Conservation (phyloP, 768 basidiomycete species). For the Xanthoconium stramineum region DNA sequence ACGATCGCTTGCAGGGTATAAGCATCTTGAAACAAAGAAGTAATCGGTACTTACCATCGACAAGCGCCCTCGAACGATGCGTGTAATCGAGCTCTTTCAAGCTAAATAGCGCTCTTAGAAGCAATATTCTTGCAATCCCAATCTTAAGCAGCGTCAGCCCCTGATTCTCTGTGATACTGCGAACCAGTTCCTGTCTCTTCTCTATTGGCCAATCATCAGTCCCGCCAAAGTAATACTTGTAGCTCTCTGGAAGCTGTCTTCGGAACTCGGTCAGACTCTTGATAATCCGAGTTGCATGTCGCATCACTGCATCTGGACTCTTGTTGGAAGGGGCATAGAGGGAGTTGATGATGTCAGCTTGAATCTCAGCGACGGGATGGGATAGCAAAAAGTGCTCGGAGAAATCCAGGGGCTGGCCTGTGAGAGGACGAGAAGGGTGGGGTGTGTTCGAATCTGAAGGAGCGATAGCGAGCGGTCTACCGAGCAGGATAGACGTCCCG, state of each 20-base stretch:
- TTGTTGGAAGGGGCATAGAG: constrained; percentile 76
- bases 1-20: constrained; percentile 58
- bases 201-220: constrained; percentile 73
- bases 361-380: constrained; percentile 75
- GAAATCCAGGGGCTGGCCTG: constrained; percentile 42
- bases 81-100: constrained; percentile 65
- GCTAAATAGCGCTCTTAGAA: constrained; percentile 77
- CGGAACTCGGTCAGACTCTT: constrained; percentile 73
- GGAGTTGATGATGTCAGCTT: constrained; percentile 86
- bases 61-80: constrained; percentile 66
- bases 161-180: constrained; percentile 74
- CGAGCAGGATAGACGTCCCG: constrained; percentile 83
- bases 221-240: constrained; percentile 73
- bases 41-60: constrained; percentile 57
- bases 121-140: constrained; percentile 74
- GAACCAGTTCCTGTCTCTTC: constrained; percentile 60
- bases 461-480: constrained; percentile 78
- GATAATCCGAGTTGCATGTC: constrained; percentile 75
- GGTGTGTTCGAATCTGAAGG: constrained; percentile 85
- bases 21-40: constrained; percentile 1
- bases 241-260: constrained; percentile 64
- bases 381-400: constrained; percentile 81
- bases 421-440: constrained; percentile 48
- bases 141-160: constrained; percentile 82
- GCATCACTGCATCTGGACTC: constrained; percentile 65